Evolutionary conservation across 495 filamentous ascomycete genomes (phyloP), one percentile per base, ranked within the genome.

Genomic region (Monascus purpureus): DNA sequence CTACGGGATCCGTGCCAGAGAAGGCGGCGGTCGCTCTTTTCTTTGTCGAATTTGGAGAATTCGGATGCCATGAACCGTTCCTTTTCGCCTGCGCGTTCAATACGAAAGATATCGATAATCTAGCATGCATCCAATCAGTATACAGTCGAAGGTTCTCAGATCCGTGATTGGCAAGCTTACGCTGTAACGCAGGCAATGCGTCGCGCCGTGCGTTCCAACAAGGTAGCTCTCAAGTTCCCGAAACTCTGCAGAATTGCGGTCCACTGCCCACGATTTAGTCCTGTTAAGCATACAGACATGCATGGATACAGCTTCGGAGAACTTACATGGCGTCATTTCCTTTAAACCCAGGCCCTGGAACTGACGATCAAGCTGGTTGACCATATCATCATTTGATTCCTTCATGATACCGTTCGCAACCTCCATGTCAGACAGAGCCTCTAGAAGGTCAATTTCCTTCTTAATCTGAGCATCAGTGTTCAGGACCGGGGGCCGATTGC

Each of bases 351-450:
- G 61, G 14, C 75, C 64, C 28, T 73, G 49, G 57, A 73, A 92
- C 36, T 79, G 80, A 28, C 60, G 67, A 47, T 90, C 82, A 2
- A 88, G 52, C 5, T 61, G 56, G 40, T 88, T 68, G 6, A 82
- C 45, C 11, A 67, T 51, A 5, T 65, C 46, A 17, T 58, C 55
- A 28, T 68, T 66, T 1, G 63, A 55, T 3, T 68, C 66, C 47
- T 81, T 82, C 70, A 85, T 75, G 46, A 92, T 78, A n/a, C 70
- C 61, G 8, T 76, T 72, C 0, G 81, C 74, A 18, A 85, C 73
- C 46, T 82, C 79, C 82, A 92, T 87, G 40, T 86, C 82, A 8
- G 68, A 74, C 35, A 93, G 55, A 29, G 69, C 75, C 35, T 88
- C 79, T 0, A 93, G 67, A 41, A 88, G 62, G 15, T 77, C 75